These are phyloP conservation scores for Drechslerella stenobrocha DNA, from an alignment of 2,329 filamentous ascomycete genomes.

Conservation along the genomic window DNA sequence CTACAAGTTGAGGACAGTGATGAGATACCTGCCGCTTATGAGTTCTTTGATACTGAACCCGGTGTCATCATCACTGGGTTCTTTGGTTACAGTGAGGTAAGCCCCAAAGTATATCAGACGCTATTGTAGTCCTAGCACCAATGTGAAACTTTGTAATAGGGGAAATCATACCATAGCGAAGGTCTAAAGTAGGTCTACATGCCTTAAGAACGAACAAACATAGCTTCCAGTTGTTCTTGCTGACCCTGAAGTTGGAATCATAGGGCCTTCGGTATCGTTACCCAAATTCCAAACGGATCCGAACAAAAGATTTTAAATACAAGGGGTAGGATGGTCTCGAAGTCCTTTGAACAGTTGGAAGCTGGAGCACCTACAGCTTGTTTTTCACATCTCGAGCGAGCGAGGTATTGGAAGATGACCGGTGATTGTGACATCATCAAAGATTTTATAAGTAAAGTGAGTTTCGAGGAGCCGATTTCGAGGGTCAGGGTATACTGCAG, in stretches of 20 bases:
- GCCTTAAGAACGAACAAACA: no score
- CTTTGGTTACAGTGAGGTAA: slow-evolving; percentile 43
- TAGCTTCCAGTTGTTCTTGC: slow-evolving; percentile 14
- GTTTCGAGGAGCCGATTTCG: slow-evolving; percentile 34
- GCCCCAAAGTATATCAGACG: background rate
- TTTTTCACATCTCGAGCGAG: slow-evolving; percentile 38
- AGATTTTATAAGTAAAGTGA: slow-evolving; percentile 40
- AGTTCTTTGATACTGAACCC: slow-evolving; percentile 36
- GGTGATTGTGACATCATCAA: slow-evolving; percentile 36
- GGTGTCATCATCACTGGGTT: slow-evolving; percentile 32
- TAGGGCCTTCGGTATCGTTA: slow-evolving; percentile 44
- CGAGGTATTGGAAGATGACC: slow-evolving; percentile 37
- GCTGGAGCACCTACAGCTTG: slow-evolving; percentile 31
- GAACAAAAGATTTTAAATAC: slow-evolving; percentile 19
- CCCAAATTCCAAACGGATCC: slow-evolving; percentile 34
- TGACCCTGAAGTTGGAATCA: slow-evolving; percentile 44
- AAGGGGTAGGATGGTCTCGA: background rate
- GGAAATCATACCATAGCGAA: slow-evolving; percentile 39
- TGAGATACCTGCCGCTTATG: slow-evolving; percentile 20
- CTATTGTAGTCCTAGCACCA: background rate
- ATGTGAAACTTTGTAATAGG: slow-evolving; percentile 11
- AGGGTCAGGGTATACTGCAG: slow-evolving; percentile 33
- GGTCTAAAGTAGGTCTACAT: slow-evolving; percentile 46
- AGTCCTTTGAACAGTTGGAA: slow-evolving; percentile 23
- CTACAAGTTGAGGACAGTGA: slow-evolving; percentile 18